phyloP scores from a whole-genome alignment of 2,329 filamentous ascomycete species.

The Chaetomium olivaceum region DNA sequence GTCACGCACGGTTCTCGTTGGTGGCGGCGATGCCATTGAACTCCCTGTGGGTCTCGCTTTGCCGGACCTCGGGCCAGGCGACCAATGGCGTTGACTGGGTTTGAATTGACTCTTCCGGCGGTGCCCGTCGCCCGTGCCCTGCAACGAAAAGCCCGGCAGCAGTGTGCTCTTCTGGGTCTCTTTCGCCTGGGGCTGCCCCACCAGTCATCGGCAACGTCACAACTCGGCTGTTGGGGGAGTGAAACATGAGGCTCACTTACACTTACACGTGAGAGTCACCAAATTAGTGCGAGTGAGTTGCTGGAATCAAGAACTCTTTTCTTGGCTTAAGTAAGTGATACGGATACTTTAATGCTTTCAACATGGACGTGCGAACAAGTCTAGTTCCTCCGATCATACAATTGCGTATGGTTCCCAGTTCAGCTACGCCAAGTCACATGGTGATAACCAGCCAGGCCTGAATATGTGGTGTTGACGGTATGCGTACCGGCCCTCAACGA shows the following conservation, averaged over 20 bases:
- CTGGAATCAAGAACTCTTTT: background rate
- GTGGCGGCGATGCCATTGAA: constrained; percentile 30
- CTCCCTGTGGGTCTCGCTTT: constrained; percentile 2
- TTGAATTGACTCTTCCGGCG: background rate
- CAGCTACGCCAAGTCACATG: background rate
- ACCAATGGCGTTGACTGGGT: background rate
- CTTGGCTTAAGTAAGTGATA: background rate
- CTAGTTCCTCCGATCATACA: background rate
- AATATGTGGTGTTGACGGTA: background rate
- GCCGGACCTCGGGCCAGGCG: constrained; percentile 1
- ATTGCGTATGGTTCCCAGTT: background rate
- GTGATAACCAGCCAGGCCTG: background rate
- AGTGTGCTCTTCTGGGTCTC: background rate
- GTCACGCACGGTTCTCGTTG: constrained; percentile 20
- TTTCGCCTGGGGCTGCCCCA: background rate
- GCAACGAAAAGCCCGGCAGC: background rate
- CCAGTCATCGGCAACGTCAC: background rate
- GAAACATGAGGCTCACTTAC: background rate
- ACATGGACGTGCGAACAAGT: background rate
- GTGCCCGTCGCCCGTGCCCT: background rate
- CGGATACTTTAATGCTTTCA: background rate
- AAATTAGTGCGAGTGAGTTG: background rate
- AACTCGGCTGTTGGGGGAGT: background rate
- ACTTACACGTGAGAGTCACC: background rate
- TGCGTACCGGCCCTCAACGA: background rate